These are phyloP conservation scores for Nevesoporus exiguus DNA, from an alignment of 768 basidiomycete species.

Conservation along the genomic window DNA sequence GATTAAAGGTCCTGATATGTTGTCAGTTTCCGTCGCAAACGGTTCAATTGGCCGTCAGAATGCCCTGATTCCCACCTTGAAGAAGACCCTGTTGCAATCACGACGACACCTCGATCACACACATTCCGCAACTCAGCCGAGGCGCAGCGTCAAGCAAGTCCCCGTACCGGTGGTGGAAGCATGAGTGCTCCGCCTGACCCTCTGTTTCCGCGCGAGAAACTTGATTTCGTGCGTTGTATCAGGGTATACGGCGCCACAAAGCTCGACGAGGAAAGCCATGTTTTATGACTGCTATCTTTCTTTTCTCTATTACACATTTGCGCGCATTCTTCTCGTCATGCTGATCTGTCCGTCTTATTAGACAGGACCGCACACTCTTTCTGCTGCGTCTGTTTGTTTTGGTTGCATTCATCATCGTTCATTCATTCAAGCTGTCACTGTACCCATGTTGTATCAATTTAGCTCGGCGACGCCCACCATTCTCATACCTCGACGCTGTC, in stretches of 20 bases:
- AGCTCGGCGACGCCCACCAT: constrained; percentile 5
- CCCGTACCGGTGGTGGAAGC: constrained; percentile 7
- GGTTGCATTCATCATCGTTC: constrained; percentile 1
- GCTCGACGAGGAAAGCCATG: constrained; percentile 27
- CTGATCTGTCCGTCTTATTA: constrained; percentile 6
- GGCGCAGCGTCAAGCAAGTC: constrained; percentile 3
- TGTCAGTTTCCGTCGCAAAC: constrained; percentile 59
- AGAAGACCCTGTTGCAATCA: constrained; percentile 16
- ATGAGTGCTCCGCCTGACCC: constrained; percentile 21
- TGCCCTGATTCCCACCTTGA: constrained; percentile 32
- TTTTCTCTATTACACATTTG: background rate
- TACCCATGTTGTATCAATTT: constrained; percentile 16
- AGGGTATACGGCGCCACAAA: constrained; percentile 52
- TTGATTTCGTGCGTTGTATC: constrained; percentile 50
- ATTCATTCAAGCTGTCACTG: background rate
- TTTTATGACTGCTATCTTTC: constrained; percentile 12
- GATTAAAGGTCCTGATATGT: constrained; percentile 7
- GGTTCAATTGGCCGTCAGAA: constrained; percentile 67
- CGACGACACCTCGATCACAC: constrained; percentile 22
- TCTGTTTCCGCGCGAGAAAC: constrained; percentile 35
- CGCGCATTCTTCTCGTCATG: background rate
- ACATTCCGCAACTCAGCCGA: constrained; percentile 21
- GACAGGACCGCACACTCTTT: constrained; percentile 19
- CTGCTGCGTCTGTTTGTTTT: background rate
- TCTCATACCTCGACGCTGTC: background rate